A percentile compares a stretch with the other conserved stretches of the same genome.
These are phyloP conservation scores for Diaporthe vexans DNA, from an alignment of 2,329 filamentous ascomycete species.

Conservation along the genomic window DNA sequence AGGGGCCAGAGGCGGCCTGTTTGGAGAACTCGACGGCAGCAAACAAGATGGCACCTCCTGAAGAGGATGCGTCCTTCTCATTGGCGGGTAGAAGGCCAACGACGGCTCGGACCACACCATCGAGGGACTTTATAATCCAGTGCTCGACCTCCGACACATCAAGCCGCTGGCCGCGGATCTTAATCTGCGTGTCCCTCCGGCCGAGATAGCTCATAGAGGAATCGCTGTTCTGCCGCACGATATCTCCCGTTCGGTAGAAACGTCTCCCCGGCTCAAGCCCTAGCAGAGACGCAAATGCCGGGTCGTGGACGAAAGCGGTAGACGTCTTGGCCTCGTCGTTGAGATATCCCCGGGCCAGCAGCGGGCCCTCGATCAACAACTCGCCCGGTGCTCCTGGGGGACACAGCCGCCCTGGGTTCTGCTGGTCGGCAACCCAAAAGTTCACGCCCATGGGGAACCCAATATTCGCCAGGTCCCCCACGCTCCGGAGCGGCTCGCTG, in stretches of 20 bases:
- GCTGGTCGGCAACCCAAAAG: neutral
- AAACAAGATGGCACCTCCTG: neutral
- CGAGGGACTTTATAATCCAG: neutral
- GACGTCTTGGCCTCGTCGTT: neutral
- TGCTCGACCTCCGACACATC: neutral
- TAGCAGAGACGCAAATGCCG: neutral
- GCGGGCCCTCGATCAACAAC: neutral
- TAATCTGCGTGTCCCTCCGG: neutral
- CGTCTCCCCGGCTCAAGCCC: neutral
- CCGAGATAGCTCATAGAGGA: neutral
- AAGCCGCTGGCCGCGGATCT: neutral
- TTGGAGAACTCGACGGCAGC: neutral
- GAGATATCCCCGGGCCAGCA: neutral
- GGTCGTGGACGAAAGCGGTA: neutral
- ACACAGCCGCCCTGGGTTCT: neutral
- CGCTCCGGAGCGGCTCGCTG: neutral
- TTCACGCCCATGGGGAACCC: neutral
- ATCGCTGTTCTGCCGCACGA: neutral
- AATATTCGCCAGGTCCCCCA: neutral
- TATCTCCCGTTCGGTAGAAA: neutral
- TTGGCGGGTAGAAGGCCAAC: neutral
- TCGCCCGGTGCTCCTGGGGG: neutral
- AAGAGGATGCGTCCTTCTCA: neutral
- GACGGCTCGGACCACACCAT: neutral
- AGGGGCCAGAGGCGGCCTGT: neutral